These are phyloP conservation scores for Rhazya stricta DNA, from an alignment of 257 asterid species.

Conservation along the genomic window DNA sequence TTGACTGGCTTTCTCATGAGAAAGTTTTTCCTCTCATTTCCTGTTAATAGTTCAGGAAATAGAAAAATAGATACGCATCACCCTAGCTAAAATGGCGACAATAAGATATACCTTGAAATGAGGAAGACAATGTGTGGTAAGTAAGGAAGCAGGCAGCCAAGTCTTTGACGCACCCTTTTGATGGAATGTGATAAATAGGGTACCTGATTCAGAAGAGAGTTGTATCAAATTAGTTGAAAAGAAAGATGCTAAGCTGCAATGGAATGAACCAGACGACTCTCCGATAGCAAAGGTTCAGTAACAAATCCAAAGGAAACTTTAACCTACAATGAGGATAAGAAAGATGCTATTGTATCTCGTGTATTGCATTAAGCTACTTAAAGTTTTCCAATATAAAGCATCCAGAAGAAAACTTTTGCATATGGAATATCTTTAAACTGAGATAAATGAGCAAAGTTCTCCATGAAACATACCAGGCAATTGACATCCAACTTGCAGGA, in stretches of 20 bases:
- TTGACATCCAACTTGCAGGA: conserved; percentile 93
- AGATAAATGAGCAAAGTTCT: neutral
- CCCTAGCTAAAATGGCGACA: no score
- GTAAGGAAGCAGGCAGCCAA: conserved; percentile 70
- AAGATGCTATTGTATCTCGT: no score
- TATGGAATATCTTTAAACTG: neutral
- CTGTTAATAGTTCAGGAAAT: neutral
- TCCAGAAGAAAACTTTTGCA: neutral
- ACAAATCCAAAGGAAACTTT: no score
- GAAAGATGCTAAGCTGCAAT: no score
- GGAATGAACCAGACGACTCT: no score
- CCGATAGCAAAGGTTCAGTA: no score
- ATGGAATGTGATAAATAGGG: conserved; percentile 78
- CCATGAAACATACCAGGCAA: conserved; percentile 57
- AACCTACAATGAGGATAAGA: no score
- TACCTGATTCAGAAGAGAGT: conserved; percentile 39
- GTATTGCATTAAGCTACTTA: no score
- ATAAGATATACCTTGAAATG: conserved; percentile 55
- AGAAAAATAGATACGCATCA: neutral
- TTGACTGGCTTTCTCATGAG: neutral
- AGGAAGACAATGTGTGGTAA: conserved; percentile 76
- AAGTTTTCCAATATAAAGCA: neutral
- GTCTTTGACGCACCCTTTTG: conserved; percentile 50
- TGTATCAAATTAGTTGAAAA: neutral
- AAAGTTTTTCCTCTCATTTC: neutral